Evolutionary conservation across 805 yeast genomes (phyloP).

Genomic region (Candida sithepensis): DNA sequence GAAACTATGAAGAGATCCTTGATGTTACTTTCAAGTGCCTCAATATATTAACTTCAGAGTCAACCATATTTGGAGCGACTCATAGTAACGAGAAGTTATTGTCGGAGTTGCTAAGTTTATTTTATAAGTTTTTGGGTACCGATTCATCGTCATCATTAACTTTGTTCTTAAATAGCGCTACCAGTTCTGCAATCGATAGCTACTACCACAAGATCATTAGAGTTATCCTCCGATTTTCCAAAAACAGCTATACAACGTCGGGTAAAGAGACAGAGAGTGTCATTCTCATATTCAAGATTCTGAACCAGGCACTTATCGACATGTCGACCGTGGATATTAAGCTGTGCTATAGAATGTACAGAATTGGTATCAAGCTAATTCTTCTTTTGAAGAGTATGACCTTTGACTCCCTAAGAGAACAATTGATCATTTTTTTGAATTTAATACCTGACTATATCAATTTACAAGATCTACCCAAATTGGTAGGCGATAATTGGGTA

Average conservation of each 20-base stretch:
- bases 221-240: slow-evolving; percentile 12
- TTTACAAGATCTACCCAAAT: slow-evolving; percentile 24
- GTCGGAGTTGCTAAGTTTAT: slow-evolving; percentile 17
- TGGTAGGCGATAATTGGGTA: slow-evolving; percentile 27
- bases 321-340: slow-evolving; percentile 38
- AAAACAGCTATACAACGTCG: slow-evolving; percentile 11
- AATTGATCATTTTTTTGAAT: slow-evolving; percentile 43
- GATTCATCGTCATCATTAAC: slow-evolving; percentile 13
- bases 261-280: slow-evolving; percentile 25
- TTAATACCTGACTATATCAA: slow-evolving; percentile 39
- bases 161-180: slow-evolving; percentile 9
- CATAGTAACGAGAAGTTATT: slow-evolving; percentile 19
- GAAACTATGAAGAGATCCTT: slow-evolving; percentile 17
- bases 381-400: slow-evolving; percentile 37
- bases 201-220: slow-evolving; percentile 15
- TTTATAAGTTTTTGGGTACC: slow-evolving; percentile 20
- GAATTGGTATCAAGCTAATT: slow-evolving; percentile 36
- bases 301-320: slow-evolving; percentile 43
- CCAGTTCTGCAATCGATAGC: slow-evolving; percentile 1
- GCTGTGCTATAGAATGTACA: slow-evolving; percentile 35
- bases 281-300: slow-evolving; percentile 36
- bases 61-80: not conserved
- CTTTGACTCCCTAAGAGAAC: slow-evolving; percentile 39
- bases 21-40: slow-evolving; percentile 13
- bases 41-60: slow-evolving; percentile 7